Percentiles rank a stretch among this genome's conserved stretches.
Conservation (phyloP, 305 asterid genomes). For the Ilex paraguariensis region DNA sequence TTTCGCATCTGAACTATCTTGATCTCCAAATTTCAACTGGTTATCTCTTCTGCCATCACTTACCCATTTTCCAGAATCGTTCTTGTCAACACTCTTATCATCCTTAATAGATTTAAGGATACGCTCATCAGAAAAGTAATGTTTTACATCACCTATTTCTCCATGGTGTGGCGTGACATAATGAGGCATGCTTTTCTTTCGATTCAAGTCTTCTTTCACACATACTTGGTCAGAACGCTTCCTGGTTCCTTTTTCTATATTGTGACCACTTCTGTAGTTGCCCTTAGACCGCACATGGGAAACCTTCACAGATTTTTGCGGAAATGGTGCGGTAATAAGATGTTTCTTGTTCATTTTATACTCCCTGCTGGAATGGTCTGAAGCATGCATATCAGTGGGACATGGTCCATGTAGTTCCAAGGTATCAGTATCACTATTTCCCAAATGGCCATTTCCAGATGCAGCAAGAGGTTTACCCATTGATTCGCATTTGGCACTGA, state of each 20-base stretch:
- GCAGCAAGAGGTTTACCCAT: constrained; percentile 18
- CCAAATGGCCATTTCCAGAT: constrained; percentile 20
- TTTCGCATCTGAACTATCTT: constrained; percentile 23
- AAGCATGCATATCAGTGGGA: constrained; percentile 16
- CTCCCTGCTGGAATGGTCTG: constrained; percentile 20
- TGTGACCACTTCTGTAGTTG: constrained; percentile 15
- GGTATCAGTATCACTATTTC: constrained; percentile 19
- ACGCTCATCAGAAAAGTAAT: constrained; percentile 21
- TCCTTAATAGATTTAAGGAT: constrained; percentile 29
- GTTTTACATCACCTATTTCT: constrained; percentile 21
- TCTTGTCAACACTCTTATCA: constrained; percentile 27
- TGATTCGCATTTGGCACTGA: constrained; percentile 11
- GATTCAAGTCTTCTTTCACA: constrained; percentile 29
- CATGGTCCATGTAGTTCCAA: constrained; percentile 17
- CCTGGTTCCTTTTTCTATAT: constrained; percentile 16
- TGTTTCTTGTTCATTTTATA: constrained; percentile 19
- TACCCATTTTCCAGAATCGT: constrained; percentile 28
- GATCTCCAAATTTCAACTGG: constrained; percentile 25
- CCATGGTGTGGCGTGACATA: constrained; percentile 19
- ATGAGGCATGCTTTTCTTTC: constrained; percentile 26
- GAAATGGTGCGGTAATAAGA: constrained; percentile 11
- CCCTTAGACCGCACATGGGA: constrained; percentile 27
- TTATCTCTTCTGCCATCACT: constrained; percentile 32
- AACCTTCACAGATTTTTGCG: constrained; percentile 29
- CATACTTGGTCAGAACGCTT: constrained; percentile 22